Evolutionary conservation across 108 stramenopile genomes (phyloP).

Genomic region (Mayamaea pseudoterrestris): DNA sequence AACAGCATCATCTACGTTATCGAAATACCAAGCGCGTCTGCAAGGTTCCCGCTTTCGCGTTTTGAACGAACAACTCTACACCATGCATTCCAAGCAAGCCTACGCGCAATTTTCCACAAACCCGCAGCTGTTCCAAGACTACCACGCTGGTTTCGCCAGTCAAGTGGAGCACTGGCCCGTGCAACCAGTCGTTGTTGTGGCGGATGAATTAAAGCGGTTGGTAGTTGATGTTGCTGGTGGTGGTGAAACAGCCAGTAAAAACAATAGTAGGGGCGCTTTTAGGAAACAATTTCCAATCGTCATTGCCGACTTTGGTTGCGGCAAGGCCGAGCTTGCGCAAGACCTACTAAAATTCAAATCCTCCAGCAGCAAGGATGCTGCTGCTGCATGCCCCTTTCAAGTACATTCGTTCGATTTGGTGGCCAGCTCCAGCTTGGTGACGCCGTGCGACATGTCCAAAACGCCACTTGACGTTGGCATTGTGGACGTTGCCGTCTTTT

Average conservation of each 20-base stretch:
- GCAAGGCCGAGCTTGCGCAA: conserved; percentile 89
- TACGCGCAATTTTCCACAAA: conserved; percentile 65
- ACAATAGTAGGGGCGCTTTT: no score
- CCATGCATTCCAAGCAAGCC: conserved; percentile 58
- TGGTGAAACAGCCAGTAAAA: conserved; percentile 4
- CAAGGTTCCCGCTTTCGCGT: conserved; percentile 92
- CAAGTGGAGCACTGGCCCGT: conserved; percentile 93
- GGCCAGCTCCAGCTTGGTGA: conserved; percentile 71
- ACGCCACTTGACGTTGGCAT: conserved; percentile 76
- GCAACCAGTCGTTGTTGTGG: conserved; percentile 95
- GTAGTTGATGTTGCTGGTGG: conserved; percentile 4
- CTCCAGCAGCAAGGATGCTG: neutral
- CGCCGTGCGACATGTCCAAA: conserved; percentile 93
- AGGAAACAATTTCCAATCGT: no score
- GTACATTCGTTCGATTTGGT: conserved; percentile 98
- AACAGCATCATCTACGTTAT: no score
- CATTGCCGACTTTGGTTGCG: conserved; percentile 98
- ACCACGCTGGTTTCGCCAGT: conserved; percentile 94
- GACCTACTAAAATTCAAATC: conserved; percentile 27
- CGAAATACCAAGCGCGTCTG: conserved; percentile 68
- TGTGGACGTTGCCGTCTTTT: conserved; percentile 93
- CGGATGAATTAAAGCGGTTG: conserved; percentile 35
- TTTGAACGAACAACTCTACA: conserved; percentile 97
- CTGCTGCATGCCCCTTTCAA: conserved; percentile 14
- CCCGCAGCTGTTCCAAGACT: conserved; percentile 93